Conservation (phyloP, 768 basidiomycete genomes). For the Coprinellus micaceus region DNA sequence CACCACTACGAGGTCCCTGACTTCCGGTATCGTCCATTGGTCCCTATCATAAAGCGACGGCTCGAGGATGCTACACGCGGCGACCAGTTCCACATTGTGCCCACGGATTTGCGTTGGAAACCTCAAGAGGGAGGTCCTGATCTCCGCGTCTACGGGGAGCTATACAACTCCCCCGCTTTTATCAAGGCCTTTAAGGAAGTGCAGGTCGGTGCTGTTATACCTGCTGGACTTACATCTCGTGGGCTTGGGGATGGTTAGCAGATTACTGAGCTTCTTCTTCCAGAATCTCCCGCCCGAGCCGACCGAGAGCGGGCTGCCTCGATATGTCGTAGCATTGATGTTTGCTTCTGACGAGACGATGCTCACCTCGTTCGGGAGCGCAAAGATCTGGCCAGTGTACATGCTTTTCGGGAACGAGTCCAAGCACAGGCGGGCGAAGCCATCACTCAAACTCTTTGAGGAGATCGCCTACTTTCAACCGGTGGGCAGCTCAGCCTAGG, state of each 20-base stretch:
- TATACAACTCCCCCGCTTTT: slow-evolving; percentile 31
- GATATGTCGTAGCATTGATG: slow-evolving; percentile 17
- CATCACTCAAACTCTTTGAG: slow-evolving; percentile 7
- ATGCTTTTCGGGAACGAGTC: slow-evolving; percentile 16
- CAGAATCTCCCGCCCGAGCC: not conserved
- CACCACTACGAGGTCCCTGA: not conserved
- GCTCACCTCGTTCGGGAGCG: slow-evolving; percentile 14
- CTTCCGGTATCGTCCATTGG: not conserved
- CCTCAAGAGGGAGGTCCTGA: slow-evolving; percentile 19
- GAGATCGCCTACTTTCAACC: slow-evolving; percentile 20
- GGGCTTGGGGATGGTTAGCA: not conserved
- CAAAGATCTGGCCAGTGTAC: slow-evolving; percentile 18
- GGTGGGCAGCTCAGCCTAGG: not conserved
- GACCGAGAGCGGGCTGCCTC: not conserved
- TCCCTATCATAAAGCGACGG: not conserved
- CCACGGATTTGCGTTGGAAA: slow-evolving; percentile 13
- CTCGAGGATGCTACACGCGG: not conserved
- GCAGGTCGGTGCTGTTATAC: slow-evolving; percentile 6
- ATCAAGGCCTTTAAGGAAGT: slow-evolving; percentile 26
- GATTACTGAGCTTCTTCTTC: not conserved
- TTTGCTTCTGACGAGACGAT: slow-evolving; percentile 21
- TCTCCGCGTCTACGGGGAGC: slow-evolving; percentile 23
- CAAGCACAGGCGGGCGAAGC: slow-evolving; percentile 15
- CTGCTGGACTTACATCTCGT: no score
- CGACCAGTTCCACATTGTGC: slow-evolving; percentile 15